Conservation (phyloP, 2,329 filamentous ascomycete genomes). For the Orbilia oligospora region DNA sequence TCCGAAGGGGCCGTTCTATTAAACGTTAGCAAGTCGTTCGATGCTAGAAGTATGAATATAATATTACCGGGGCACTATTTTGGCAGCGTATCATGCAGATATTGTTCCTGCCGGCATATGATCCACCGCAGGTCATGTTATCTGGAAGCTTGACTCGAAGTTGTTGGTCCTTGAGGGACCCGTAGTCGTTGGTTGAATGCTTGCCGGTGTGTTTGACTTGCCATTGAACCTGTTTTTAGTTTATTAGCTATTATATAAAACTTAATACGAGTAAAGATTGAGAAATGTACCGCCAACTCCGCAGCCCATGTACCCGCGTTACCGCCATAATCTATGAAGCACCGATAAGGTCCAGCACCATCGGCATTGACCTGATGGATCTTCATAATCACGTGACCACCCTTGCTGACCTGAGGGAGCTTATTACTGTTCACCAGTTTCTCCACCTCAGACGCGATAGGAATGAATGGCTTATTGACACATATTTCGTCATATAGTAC, state of each 20-base stretch:
- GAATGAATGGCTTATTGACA: constrained; percentile 5
- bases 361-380: constrained; percentile 24
- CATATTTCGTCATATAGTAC: constrained; percentile 34
- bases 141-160: constrained; percentile 6
- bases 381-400: neutral
- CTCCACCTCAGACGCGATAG: neutral
- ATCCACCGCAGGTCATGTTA: neutral
- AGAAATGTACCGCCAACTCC: neutral
- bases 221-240: neutral
- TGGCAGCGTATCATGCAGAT: constrained; percentile 6
- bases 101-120: neutral
- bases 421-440: neutral
- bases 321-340: constrained; percentile 74
- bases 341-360: constrained; percentile 19
- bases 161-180: constrained; percentile 10
- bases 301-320: constrained; percentile 69
- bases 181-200: neutral
- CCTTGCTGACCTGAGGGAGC: neutral
- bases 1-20: neutral
- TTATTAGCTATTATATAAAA: too few relatives aligned
- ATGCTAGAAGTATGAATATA: too few relatives aligned
- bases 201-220: constrained; percentile 4
- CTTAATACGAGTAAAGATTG: neutral
- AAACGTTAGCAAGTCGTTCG: too few relatives aligned
- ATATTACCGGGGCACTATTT: neutral